Evolutionary conservation across 495 filamentous ascomycete species (phyloP).

Genomic region (Penicillium steckii): DNA sequence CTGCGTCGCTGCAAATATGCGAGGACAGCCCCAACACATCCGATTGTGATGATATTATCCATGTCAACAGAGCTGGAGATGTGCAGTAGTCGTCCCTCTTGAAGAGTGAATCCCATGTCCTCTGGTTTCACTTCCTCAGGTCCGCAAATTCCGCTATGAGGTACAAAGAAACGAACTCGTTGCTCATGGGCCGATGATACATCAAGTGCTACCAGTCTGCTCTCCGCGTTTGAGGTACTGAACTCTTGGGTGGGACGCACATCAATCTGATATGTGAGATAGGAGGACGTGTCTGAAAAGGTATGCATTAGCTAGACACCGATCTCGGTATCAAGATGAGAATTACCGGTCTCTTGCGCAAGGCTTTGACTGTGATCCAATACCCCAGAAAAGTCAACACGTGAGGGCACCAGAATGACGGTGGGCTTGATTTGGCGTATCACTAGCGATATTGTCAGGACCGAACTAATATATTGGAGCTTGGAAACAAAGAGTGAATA

Average conservation of each 20-base stretch:
- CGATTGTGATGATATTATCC: slow-evolving; percentile 70
- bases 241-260: slow-evolving; percentile 77
- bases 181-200: slow-evolving; percentile 36
- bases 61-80: slow-evolving; percentile 75
- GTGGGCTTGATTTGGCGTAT: slow-evolving; percentile 79
- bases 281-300: slow-evolving; percentile 35
- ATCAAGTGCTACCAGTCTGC: slow-evolving; percentile 60
- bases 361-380: slow-evolving; percentile 18
- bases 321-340: neutral
- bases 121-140: slow-evolving; percentile 43
- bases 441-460: slow-evolving; percentile 41
- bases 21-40: slow-evolving; percentile 84
- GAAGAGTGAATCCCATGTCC: slow-evolving; percentile 48
- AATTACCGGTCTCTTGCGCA: slow-evolving; percentile 28
- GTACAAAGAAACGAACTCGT: slow-evolving; percentile 50
- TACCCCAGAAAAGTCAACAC: slow-evolving; percentile 57
- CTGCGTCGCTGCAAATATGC: slow-evolving; percentile 72
- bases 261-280: slow-evolving; percentile 69
- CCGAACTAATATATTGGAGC: neutral
- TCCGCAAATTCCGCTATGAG: slow-evolving; percentile 51
- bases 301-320: neutral
- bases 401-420: slow-evolving; percentile 68
- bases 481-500: slow-evolving; percentile 18
- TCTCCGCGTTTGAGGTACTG: slow-evolving; percentile 65
- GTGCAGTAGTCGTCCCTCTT: slow-evolving; percentile 67